These are phyloP conservation scores for Candida dajiaensis DNA, from an alignment of 805 yeast species.

Conservation along the genomic window DNA sequence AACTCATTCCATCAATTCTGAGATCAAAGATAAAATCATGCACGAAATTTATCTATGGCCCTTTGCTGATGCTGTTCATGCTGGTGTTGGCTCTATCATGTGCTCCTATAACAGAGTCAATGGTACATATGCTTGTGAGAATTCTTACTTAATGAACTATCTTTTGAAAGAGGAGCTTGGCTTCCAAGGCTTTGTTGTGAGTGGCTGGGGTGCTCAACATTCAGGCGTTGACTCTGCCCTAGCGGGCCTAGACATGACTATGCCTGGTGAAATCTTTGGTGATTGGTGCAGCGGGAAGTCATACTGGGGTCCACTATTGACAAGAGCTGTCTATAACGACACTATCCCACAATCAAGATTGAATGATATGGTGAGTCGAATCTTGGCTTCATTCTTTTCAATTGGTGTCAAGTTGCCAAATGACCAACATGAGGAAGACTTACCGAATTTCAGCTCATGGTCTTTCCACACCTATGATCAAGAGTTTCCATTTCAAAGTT, in stretches of 20 bases:
- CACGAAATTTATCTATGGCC: slow-evolving; percentile 64
- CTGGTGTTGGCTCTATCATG: slow-evolving; percentile 59
- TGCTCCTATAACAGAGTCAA: slow-evolving; percentile 55
- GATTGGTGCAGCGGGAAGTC: slow-evolving; percentile 49
- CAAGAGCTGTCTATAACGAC: slow-evolving; percentile 48
- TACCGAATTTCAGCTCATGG: slow-evolving; percentile 56
- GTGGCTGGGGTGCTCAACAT: slow-evolving; percentile 65
- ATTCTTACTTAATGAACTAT: slow-evolving; percentile 47
- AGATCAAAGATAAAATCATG: slow-evolving; percentile 55
- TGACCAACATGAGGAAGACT: slow-evolving; percentile 35
- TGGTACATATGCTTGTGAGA: slow-evolving; percentile 54
- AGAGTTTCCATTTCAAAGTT: slow-evolving; percentile 45
- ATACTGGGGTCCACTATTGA: slow-evolving; percentile 51
- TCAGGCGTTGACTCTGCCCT: slow-evolving; percentile 50
- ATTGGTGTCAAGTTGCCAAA: slow-evolving; percentile 30
- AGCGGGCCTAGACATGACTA: slow-evolving; percentile 59
- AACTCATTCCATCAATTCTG: slow-evolving; percentile 40
- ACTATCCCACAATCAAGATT: slow-evolving; percentile 48
- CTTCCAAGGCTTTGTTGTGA: slow-evolving; percentile 61
- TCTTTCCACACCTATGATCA: slow-evolving; percentile 50
- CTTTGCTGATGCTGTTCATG: slow-evolving; percentile 54
- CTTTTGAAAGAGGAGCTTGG: slow-evolving; percentile 56
- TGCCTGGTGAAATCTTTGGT: slow-evolving; percentile 55
- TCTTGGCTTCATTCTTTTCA: slow-evolving; percentile 50
- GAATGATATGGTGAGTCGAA: slow-evolving; percentile 57